Conservation (phyloP, 2,329 filamentous ascomycete species). For the Calonectria pseudoreteaudii region DNA sequence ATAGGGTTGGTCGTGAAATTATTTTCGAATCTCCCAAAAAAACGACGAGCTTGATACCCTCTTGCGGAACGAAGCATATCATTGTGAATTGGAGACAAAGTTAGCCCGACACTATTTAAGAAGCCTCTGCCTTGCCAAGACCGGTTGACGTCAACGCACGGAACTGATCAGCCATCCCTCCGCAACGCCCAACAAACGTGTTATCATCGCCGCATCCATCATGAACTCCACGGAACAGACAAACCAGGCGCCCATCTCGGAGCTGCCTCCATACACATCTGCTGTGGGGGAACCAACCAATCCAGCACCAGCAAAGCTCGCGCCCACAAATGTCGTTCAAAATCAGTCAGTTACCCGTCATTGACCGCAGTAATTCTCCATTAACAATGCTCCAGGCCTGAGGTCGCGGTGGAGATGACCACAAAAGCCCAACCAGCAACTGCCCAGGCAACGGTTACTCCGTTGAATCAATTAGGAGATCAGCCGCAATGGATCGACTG, state of each 20-base stretch:
- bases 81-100: no score
- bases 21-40: no score
- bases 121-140: no score
- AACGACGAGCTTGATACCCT: no score
- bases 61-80: no score
- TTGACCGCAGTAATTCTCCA: rapidly evolving
- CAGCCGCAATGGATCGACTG: neutral
- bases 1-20: no score
- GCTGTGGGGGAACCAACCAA: neutral
- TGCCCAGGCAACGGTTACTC: neutral
- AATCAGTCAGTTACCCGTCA: neutral
- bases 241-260: neutral
- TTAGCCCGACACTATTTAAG: no score
- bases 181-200: no score
- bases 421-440: neutral
- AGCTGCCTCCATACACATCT: neutral
- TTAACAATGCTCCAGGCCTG: neutral
- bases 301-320: neutral
- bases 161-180: no score
- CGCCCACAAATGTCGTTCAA: neutral
- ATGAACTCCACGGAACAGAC: neutral
- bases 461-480: neutral
- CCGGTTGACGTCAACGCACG: no score
- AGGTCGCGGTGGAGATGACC: neutral
- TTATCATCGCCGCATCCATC: no score